Evolutionary conservation across 2,329 filamentous ascomycete genomes (phyloP).

Genomic region (Teratosphaeriaceae sp.): DNA sequence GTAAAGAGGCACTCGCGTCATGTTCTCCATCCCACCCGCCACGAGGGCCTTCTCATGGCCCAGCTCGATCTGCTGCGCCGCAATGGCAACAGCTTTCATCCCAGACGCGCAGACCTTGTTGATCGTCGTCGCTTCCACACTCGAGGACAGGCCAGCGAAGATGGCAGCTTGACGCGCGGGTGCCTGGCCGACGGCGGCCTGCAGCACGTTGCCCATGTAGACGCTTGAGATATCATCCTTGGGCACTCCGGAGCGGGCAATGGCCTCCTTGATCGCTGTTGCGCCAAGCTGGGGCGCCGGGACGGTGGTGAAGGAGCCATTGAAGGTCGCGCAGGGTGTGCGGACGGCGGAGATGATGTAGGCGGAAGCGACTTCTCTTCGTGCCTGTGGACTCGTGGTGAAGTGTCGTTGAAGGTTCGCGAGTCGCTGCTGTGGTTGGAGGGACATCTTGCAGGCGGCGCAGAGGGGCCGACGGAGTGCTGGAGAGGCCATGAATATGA

Average conservation of each 20-base stretch:
- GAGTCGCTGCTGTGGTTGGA: constrained; percentile 19
- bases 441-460: constrained; percentile 16
- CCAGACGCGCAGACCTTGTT: constrained; percentile 99
- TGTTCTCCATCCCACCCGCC: constrained; percentile 97
- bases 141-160: constrained; percentile 76
- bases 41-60: constrained; percentile 82
- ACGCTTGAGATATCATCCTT: constrained; percentile 77
- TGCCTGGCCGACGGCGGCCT: constrained; percentile 76
- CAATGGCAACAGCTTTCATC: constrained; percentile 83
- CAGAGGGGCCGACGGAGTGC: constrained; percentile 18
- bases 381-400: constrained; percentile 40
- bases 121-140: constrained; percentile 81
- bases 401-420: constrained; percentile 34
- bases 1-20: constrained; percentile 92
- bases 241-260: constrained; percentile 80
- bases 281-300: constrained; percentile 84
- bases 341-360: constrained; percentile 89
- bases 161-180: constrained; percentile 87
- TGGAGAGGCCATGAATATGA: constrained; percentile 14
- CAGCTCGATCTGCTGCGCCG: constrained; percentile 90
- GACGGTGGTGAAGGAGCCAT: constrained; percentile 79
- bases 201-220: constrained; percentile 95
- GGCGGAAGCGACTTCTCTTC: constrained; percentile 73
- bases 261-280: constrained; percentile 81
- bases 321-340: constrained; percentile 94